A percentile compares a stretch with the other conserved stretches of the same genome.
Conservation (phyloP, 768 basidiomycete species). For the Tulasnella sp. region DNA sequence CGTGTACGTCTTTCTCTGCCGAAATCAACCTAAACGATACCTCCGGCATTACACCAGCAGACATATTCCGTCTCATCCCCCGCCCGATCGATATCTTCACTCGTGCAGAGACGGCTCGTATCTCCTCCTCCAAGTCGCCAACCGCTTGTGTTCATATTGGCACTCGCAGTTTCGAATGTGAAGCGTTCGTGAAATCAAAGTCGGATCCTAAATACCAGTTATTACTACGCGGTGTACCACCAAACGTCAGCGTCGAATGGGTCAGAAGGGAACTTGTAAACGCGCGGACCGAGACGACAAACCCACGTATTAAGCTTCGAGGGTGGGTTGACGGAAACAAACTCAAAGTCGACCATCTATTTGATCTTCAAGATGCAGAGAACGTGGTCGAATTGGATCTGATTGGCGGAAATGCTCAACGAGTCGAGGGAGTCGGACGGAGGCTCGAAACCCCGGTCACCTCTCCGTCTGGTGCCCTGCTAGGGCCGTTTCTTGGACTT, state of each 20-base stretch:
- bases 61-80: no score
- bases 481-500: background rate
- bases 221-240: background rate
- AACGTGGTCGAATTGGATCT: background rate
- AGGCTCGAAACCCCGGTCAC: background rate
- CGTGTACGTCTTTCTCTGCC: no score
- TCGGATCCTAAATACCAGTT: background rate
- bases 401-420: background rate
- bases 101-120: background rate
- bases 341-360: background rate
- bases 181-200: background rate
- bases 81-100: background rate
- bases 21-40: no score
- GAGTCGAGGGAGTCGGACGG: no score
- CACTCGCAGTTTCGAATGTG: background rate
- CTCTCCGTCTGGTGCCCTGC: background rate
- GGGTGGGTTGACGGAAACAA: background rate
- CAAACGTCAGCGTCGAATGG: no score
- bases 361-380: background rate
- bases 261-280: background rate
- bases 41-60: no score
- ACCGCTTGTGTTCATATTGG: background rate
- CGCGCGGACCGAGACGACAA: background rate
- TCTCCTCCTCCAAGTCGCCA: background rate
- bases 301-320: background rate